Evolutionary conservation across 352 stramenopile genomes (phyloP), one percentile per base, ranked within the genome.

Genomic region (Achlya hypogyna): DNA sequence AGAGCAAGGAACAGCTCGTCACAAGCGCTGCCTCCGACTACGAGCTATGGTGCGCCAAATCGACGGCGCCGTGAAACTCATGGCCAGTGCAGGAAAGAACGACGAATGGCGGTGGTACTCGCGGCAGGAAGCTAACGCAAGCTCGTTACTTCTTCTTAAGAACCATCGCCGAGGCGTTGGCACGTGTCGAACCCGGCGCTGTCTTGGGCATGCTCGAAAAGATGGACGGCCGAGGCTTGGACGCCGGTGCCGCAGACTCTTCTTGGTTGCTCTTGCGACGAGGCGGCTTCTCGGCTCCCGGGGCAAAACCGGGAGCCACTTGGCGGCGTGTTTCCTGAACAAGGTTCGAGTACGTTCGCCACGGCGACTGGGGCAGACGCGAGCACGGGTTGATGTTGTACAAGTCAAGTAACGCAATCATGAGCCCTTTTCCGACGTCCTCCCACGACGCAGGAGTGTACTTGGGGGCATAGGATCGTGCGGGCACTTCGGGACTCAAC

Each of bases 21-120:
- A 82, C 87, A 71, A 75, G 80, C 4, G 73, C 96, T 49, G 75
- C 92, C 40, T 75, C 80, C 14, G 84, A 92, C 62, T 96, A 96
- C 71, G 83, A 95, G 23, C 72, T 86, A 22, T 94, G 86, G 83
- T 93, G 78, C 69, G 20, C 9, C 18, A 12, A 53, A n/a, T 59
- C 4, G 14, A 9, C n/a, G 2, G 2, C n/a, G 38, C n/a, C 14
- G 38, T 1, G 38, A 45, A n/a, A 42, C 38, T 18, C 2, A 10
- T 3, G 2, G 38, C 14, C 40, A 28, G 18, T 59, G 23, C n/a
- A 58, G 51, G 54, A 63, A 63, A n/a, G 49, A 56, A 56, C 16
- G 25, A 20, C 25, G 49, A 56, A 12, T 56, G 31, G 42, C 42
- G 22, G 22, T 20, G 18, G 42, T 49, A n/a, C n/a, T n/a, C n/a